These are phyloP conservation scores for Scutellaria baicalensis DNA, from an alignment of 257 asterid genomes.

Conservation along the genomic window DNA sequence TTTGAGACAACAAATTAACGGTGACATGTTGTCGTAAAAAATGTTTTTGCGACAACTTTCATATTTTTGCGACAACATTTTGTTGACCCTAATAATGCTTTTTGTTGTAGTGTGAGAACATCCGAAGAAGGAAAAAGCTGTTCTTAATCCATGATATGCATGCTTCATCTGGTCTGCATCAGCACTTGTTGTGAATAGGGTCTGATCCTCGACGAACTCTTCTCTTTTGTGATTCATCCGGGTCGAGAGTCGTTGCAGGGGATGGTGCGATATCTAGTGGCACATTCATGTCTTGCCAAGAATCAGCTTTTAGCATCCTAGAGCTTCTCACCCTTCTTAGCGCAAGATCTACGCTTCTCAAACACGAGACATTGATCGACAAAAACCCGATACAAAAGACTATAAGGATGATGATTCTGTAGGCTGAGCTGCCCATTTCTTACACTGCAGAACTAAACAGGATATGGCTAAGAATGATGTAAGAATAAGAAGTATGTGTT, in stretches of 20 bases:
- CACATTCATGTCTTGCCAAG: slow-evolving; percentile 31
- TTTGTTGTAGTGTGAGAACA: too few species aligned
- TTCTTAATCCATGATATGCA: not conserved
- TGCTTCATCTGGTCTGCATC: slow-evolving; percentile 6
- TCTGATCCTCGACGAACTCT: slow-evolving; percentile 70
- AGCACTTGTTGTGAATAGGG: slow-evolving; percentile 76
- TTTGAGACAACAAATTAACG: too few species aligned
- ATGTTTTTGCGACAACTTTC: too few species aligned
- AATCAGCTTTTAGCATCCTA: slow-evolving; percentile 25
- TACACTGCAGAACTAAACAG: too few species aligned
- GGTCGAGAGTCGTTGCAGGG: slow-evolving; percentile 47
- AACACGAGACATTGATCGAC: slow-evolving; percentile 38
- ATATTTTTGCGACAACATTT: too few species aligned
- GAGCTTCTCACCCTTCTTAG: slow-evolving; percentile 34
- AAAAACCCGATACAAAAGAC: slow-evolving; percentile 38
- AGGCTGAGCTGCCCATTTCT: slow-evolving; percentile 40
- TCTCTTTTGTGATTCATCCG: slow-evolving; percentile 57
- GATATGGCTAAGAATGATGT: slow-evolving; percentile 7
- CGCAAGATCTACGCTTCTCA: slow-evolving; percentile 42
- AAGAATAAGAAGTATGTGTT: slow-evolving; percentile 9
- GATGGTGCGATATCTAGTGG: slow-evolving; percentile 46
- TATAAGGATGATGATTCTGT: slow-evolving; percentile 25
- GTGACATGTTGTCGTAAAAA: too few species aligned
- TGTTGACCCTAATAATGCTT: too few species aligned
- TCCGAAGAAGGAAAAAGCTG: slow-evolving; percentile 8